Conservation (phyloP, 345 rosid species). For the Euphorbia tirucalli region DNA sequence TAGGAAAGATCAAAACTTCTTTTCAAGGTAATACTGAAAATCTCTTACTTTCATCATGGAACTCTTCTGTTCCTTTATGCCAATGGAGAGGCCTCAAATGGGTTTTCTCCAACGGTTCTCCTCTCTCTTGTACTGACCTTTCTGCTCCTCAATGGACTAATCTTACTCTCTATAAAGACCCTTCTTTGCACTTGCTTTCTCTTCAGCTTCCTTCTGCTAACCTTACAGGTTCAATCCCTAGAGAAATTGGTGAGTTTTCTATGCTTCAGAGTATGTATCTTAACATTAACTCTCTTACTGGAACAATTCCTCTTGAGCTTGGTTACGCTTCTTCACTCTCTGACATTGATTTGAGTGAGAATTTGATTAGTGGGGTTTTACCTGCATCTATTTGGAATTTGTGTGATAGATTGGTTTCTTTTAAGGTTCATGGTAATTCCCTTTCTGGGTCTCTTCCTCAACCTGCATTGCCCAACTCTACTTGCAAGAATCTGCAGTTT, state of each 20-base stretch:
- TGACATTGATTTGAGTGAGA: constrained; percentile 71
- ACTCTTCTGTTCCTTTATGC: constrained; percentile 78
- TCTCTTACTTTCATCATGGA: constrained; percentile 89
- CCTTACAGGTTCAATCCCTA: constrained; percentile 84
- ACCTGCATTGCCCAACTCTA: constrained; percentile 78
- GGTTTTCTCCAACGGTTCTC: constrained; percentile 67
- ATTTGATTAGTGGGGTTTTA: constrained; percentile 56
- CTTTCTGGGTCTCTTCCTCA: constrained; percentile 66
- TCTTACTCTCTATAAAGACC: constrained; percentile 61
- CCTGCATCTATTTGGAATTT: constrained; percentile 92
- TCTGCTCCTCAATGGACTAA: constrained; percentile 72
- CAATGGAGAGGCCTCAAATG: constrained; percentile 99
- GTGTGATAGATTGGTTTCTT: constrained; percentile 69
- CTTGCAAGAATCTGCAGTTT: constrained; percentile 59
- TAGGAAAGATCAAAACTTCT: constrained; percentile 66
- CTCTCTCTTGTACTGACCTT: constrained; percentile 54
- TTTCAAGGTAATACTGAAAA: constrained; percentile 78
- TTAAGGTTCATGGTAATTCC: constrained; percentile 65
- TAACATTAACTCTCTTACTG: constrained; percentile 71
- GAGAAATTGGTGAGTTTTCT: constrained; percentile 87
- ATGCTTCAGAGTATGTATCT: constrained; percentile 82
- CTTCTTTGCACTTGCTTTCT: constrained; percentile 72
- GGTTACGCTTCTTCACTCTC: constrained; percentile 84
- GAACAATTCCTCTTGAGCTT: constrained; percentile 85
- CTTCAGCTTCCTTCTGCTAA: constrained; percentile 94